Evolutionary conservation across 306 rosid genomes (phyloP).

Genomic region (Vicia faba): DNA sequence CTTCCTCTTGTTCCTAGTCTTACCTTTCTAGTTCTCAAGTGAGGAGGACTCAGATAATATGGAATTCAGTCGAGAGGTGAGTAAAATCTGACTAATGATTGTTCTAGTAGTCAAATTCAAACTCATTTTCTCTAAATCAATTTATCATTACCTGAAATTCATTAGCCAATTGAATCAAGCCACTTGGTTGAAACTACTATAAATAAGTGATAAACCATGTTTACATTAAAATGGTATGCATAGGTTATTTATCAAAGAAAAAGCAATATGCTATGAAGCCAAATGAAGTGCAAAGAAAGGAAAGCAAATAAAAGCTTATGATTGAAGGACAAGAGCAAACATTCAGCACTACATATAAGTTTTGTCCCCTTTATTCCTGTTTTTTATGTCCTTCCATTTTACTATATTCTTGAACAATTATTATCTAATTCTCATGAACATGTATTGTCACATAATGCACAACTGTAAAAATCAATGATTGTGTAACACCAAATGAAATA

Average conservation of each 20-base stretch:
- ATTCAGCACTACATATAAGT: not conserved
- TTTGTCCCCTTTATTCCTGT: conserved; percentile 32
- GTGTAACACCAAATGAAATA: conserved; percentile 8
- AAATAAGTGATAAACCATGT: conserved; percentile 9
- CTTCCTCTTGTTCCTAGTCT: not conserved
- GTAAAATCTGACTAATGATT: not conserved
- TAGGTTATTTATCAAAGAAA: conserved; percentile 12
- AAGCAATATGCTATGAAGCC: conserved; percentile 13
- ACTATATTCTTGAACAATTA: not conserved
- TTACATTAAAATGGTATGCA: not conserved
- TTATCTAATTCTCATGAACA: conserved; percentile 13
- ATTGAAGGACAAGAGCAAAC: conserved; percentile 25
- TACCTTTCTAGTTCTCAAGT: not conserved
- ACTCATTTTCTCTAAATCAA: not conserved
- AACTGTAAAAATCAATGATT: conserved; percentile 17
- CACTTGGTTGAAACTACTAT: not conserved
- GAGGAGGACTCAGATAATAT: not conserved
- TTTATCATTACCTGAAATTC: not conserved
- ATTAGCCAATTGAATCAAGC: not conserved
- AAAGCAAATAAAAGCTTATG: not conserved
- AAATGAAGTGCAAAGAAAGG: conserved; percentile 7
- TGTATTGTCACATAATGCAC: not conserved
- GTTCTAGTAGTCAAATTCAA: not conserved
- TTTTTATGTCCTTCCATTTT: not conserved
- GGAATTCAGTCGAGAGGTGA: not conserved